Conservation (phyloP, 2,329 filamentous ascomycete genomes). For the Aspergillus quadricinctus region DNA sequence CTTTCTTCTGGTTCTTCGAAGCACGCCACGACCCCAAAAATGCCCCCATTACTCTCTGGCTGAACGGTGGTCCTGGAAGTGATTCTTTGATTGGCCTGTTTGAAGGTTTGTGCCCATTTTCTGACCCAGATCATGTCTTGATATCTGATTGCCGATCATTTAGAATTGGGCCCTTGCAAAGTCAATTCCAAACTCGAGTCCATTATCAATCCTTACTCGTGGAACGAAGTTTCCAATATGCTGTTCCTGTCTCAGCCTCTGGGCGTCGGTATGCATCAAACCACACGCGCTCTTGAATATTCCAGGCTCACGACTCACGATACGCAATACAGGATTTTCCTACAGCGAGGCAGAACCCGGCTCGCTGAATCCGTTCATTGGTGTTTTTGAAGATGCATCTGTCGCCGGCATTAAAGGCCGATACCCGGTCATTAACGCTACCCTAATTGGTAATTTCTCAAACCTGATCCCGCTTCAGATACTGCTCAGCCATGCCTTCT, state of each 20-base stretch:
- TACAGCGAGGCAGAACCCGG: conserved; percentile 34
- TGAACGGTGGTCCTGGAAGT: conserved; percentile 42
- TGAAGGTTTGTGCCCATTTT: conserved; percentile 25
- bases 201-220: conserved; percentile 55
- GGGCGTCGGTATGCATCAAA: conserved; percentile 44
- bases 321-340: conserved; percentile 27
- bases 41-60: conserved; percentile 40
- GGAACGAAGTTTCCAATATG: conserved; percentile 57
- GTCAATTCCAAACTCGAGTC: conserved; percentile 43
- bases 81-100: conserved; percentile 42
- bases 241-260: conserved; percentile 60
- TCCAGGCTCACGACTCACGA: not conserved
- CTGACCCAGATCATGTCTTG: not conserved
- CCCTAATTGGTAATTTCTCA: conserved; percentile 34
- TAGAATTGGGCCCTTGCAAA: conserved; percentile 41
- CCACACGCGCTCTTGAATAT: not conserved
- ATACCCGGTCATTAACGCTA: conserved; percentile 49
- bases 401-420: conserved; percentile 43
- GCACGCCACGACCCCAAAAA: conserved; percentile 48
- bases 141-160: conserved; percentile 11
- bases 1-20: conserved; percentile 56
- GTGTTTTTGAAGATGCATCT: conserved; percentile 43
- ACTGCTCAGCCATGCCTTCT: not conserved
- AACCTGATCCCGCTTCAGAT: not conserved
- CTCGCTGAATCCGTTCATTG: conserved; percentile 42